phyloP scores from a whole-genome alignment of 306 rosid genomes.

The Rosa rugosa region DNA sequence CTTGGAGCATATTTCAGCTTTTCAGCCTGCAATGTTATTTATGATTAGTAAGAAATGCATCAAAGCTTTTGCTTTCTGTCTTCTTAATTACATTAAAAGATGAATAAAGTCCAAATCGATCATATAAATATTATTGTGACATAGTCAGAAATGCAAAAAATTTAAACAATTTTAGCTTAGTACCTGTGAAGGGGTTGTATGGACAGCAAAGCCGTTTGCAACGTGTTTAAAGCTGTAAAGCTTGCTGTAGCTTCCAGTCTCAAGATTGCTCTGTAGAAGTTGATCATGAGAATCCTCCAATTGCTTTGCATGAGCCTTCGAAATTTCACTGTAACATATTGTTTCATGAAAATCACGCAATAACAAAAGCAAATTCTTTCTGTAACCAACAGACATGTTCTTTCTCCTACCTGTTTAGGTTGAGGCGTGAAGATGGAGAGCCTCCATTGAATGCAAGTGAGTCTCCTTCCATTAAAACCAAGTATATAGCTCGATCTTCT shows the following conservation, averaged over 20 bases:
- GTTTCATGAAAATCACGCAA: slow-evolving; percentile 2
- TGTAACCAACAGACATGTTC: neutral
- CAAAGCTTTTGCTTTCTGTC: neutral
- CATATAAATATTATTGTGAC: neutral
- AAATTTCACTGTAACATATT: slow-evolving; percentile 38
- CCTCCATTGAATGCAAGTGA: slow-evolving; percentile 46
- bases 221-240: slow-evolving; percentile 71
- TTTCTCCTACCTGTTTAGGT: slow-evolving; percentile 12
- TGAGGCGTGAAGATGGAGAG: slow-evolving; percentile 4
- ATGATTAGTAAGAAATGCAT: neutral
- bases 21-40: slow-evolving; percentile 27
- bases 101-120: neutral
- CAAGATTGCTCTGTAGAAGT: slow-evolving; percentile 51
- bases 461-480: slow-evolving; percentile 67
- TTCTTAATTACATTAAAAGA: neutral
- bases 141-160: neutral
- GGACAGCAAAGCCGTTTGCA: slow-evolving; percentile 72
- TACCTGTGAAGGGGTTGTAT: slow-evolving; percentile 84
- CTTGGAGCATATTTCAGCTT: slow-evolving; percentile 33
- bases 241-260: slow-evolving; percentile 66
- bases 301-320: slow-evolving; percentile 42
- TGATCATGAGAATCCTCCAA: slow-evolving; percentile 57
- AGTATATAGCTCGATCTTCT: slow-evolving; percentile 56
- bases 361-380: neutral
- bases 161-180: neutral